Percentiles rank a stretch among this genome's conserved stretches.
Conservation (phyloP, 1,284 basidiomycete genomes). For the Cerioporus squamosus region DNA sequence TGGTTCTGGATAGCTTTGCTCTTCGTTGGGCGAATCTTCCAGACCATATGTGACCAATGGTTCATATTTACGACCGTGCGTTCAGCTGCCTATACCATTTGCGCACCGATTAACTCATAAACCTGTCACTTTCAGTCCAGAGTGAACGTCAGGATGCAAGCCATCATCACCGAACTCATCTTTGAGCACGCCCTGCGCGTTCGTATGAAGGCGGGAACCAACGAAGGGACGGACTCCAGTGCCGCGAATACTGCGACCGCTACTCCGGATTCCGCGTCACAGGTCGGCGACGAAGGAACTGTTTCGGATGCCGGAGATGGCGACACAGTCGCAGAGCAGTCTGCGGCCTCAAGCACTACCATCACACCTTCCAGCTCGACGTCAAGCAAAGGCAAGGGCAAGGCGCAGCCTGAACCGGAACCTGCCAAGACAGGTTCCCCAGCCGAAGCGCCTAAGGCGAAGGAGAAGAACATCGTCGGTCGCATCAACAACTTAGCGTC, state of each 20-base stretch:
- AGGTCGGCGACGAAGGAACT: neutral
- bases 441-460: conserved; percentile 13
- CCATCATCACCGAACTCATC: conserved; percentile 58
- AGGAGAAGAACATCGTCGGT: conserved; percentile 48
- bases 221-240: neutral
- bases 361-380: neutral
- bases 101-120: conserved; percentile 22
- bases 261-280: conserved; percentile 34
- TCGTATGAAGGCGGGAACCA: conserved; percentile 46
- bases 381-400: neutral
- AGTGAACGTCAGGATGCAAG: conserved; percentile 48
- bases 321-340: conserved; percentile 11
- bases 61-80: conserved; percentile 34
- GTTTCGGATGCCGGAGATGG: conserved; percentile 5
- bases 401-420: conserved; percentile 8
- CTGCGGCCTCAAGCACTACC: conserved; percentile 6
- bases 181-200: conserved; percentile 63
- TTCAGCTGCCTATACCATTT: conserved; percentile 37
- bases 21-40: conserved; percentile 58
- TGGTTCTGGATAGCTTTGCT: conserved; percentile 69
- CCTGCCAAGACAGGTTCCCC: neutral
- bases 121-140: conserved; percentile 16
- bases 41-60: conserved; percentile 47
- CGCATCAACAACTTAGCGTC: conserved; percentile 45
- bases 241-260: conserved; percentile 20